Percentiles rank a stretch among this genome's conserved stretches.
These are phyloP conservation scores for Friedmanniomyces endolithicus DNA, from an alignment of 495 filamentous ascomycete genomes.

Conservation along the genomic window DNA sequence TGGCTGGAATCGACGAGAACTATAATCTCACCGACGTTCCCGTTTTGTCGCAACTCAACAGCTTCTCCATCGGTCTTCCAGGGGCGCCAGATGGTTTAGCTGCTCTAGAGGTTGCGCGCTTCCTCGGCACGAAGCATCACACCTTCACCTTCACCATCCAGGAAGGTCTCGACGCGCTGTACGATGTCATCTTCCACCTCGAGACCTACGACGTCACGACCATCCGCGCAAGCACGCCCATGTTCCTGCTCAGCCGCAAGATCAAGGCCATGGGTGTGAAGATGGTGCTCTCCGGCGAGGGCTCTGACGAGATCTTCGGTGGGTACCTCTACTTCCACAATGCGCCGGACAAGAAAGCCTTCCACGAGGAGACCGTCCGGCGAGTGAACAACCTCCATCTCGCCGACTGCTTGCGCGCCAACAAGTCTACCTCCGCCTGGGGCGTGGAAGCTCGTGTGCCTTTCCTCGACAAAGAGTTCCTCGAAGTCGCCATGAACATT, in stretches of 20 bases:
- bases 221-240: constrained; percentile 94
- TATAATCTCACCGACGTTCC: constrained; percentile 84
- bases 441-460: constrained; percentile 95
- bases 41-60: constrained; percentile 78
- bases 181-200: constrained; percentile 94
- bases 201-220: constrained; percentile 98
- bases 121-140: constrained; percentile 94
- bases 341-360: constrained; percentile 76
- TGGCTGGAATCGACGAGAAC: constrained; percentile 89
- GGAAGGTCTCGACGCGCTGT: constrained; percentile 88
- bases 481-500: constrained; percentile 80
- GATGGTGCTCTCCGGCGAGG: constrained; percentile 96
- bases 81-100: constrained; percentile 82
- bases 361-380: constrained; percentile 85
- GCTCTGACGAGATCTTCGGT: constrained; percentile 94
- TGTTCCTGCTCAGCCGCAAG: constrained; percentile 94
- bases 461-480: constrained; percentile 94
- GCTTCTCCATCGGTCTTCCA: constrained; percentile 92
- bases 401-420: constrained; percentile 88
- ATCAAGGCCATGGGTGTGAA: constrained; percentile 99
- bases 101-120: constrained; percentile 79
- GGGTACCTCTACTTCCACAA: constrained; percentile 98
- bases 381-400: constrained; percentile 92
- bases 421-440: constrained; percentile 99
- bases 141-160: constrained; percentile 95